Evolutionary conservation across 306 rosid species (phyloP), one percentile per base, ranked within the genome.

Genomic region (Sesbania bispinosa): DNA sequence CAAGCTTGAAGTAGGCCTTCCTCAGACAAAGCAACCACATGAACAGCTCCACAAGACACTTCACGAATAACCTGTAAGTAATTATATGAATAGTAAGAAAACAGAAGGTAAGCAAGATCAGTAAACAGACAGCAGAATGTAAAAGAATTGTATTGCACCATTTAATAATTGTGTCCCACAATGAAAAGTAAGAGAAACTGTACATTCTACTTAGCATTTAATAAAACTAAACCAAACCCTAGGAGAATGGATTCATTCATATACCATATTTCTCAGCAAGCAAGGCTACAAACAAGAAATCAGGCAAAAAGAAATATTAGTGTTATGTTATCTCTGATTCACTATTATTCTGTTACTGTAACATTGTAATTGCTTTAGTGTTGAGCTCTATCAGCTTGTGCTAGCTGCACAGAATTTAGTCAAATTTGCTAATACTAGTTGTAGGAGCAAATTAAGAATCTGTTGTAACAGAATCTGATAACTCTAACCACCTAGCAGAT

Each of bases 31-130:
- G 92, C 98, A 77, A 87, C 88, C 62, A 77, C 89, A 62, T 93
- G 98, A 55, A 83, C 96, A 75, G 97, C 90, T 76, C 98, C 98
- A 76, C 98, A 93, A n/a, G 98, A 90, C 61, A 88, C 98, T 88
- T 90, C 92, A 73, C 54, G 29, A 79, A 93, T 88, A 68, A 84
- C 70, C 98, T 93, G 87, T 29, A 78, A 63, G 66, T 63, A 60
- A 54, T 41, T 18, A 75, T 30, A 55, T 64, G 69, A 23, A 58
- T 41, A 15, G 67, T 15, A 33, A 39, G 14, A 59, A 66, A 58
- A 38, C 38, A 48, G 59, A 75, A 53, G 53, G 63, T n/a, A 62
- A 60, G 32, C 32, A 23, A 36, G 24, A 51, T 14, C 43, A 33
- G 7, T n/a, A 55, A 80, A 62, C 42, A 57, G 51, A 26, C 45